phyloP scores from a whole-genome alignment of 371 early-diverging fungal genomes.

The Circinella umbellata region DNA sequence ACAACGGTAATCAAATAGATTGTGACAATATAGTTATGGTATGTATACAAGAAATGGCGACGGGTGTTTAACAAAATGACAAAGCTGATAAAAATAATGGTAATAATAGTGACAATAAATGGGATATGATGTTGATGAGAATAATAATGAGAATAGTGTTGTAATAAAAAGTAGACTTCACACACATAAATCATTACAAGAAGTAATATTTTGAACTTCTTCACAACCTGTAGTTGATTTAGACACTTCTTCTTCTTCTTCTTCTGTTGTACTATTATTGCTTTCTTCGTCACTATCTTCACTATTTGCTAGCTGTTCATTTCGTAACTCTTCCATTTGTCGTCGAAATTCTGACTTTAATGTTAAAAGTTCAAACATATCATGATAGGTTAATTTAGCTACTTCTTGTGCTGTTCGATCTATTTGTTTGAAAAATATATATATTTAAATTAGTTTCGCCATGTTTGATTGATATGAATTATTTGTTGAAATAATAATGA shows the following conservation, averaged over 20 bases:
- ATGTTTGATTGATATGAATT: not conserved
- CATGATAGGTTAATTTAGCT: conserved; percentile 50
- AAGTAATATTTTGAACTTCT: not conserved
- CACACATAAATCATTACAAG: conserved; percentile 8
- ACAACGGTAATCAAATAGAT: not conserved
- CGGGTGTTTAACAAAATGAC: not conserved
- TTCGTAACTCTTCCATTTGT: conserved; percentile 43
- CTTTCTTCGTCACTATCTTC: conserved; percentile 16
- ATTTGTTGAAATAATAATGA: not conserved
- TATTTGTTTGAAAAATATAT: conserved; percentile 13
- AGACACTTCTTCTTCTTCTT: not conserved
- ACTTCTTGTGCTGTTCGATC: conserved; percentile 57
- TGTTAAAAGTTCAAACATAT: conserved; percentile 52
- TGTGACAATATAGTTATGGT: not conserved
- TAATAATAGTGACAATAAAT: not conserved
- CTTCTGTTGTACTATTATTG: conserved; percentile 9
- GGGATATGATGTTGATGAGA: not conserved
- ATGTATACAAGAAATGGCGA: not conserved
- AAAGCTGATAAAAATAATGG: not conserved
- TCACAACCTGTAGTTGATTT: conserved; percentile 5
- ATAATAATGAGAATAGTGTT: not conserved
- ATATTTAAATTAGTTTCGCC: too few species aligned
- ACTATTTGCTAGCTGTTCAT: conserved; percentile 18
- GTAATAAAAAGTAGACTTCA: not conserved
- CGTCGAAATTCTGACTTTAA: conserved; percentile 52